A percentile compares a stretch with the other conserved stretches of the same genome.
phyloP scores from a whole-genome alignment of 805 yeast species.

The Schizosaccharomyces lindneri region DNA sequence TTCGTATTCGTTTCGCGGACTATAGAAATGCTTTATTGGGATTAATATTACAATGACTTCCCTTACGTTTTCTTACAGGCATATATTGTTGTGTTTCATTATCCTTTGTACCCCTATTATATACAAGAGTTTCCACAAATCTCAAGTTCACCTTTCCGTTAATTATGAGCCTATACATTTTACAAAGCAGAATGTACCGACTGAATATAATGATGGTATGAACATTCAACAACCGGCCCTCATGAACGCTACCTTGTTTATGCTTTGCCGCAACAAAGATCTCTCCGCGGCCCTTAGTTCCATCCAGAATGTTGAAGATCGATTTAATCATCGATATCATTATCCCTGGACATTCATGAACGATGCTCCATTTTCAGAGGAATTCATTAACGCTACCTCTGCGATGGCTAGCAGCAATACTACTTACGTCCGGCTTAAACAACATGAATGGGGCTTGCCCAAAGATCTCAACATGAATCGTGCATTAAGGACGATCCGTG shows the following conservation, averaged over 20 bases:
- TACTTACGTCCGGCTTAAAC: slow-evolving; percentile 47
- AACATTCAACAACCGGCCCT: not conserved
- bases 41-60: too few relatives aligned
- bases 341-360: slow-evolving; percentile 88
- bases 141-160: too few relatives aligned
- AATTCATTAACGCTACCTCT: slow-evolving; percentile 32
- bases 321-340: slow-evolving; percentile 48
- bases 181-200: too few relatives aligned
- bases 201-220: too few relatives aligned
- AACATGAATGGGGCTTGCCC: slow-evolving; percentile 62
- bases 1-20: too few relatives aligned
- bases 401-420: slow-evolving; percentile 39
- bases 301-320: slow-evolving; percentile 47
- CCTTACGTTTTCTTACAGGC: too few relatives aligned
- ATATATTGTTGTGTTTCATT: too few relatives aligned
- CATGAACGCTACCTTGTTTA: slow-evolving; percentile 33
- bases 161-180: too few relatives aligned
- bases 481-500: slow-evolving; percentile 23
- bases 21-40: too few relatives aligned
- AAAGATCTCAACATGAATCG: slow-evolving; percentile 34
- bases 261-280: slow-evolving; percentile 49
- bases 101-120: too few relatives aligned
- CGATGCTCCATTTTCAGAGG: slow-evolving; percentile 49
- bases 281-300: slow-evolving; percentile 31
- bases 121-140: too few relatives aligned